Conservation (phyloP, 305 asterid species). For the Fraxinus greggii region DNA sequence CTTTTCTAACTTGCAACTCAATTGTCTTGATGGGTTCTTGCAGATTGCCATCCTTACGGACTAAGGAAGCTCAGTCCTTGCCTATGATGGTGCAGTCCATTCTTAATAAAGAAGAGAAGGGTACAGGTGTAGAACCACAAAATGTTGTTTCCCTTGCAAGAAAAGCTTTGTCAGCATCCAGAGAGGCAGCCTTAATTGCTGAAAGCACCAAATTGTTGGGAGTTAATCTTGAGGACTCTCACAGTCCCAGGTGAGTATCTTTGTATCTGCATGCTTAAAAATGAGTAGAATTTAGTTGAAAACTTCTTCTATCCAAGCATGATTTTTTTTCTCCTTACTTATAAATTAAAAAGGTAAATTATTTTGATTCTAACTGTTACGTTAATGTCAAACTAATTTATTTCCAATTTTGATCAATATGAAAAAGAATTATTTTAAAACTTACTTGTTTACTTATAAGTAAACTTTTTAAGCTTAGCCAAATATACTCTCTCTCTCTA, state of each 20-base stretch:
- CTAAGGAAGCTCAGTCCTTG: constrained; percentile 28
- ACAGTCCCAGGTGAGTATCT: constrained; percentile 42
- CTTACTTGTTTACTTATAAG: background rate
- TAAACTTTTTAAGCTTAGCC: background rate
- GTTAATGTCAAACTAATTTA: background rate
- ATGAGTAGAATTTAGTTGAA: background rate
- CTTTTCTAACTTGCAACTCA: constrained; percentile 17
- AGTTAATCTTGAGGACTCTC: constrained; percentile 34
- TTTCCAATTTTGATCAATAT: background rate
- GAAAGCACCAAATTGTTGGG: constrained; percentile 44
- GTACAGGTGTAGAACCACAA: constrained; percentile 43
- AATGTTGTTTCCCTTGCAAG: constrained; percentile 65
- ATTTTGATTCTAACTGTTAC: background rate
- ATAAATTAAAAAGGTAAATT: background rate
- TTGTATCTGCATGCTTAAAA: background rate
- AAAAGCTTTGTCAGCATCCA: constrained; percentile 75
- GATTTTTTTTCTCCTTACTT: background rate
- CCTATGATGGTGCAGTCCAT: constrained; percentile 28
- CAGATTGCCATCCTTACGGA: constrained; percentile 59
- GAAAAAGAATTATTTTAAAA: background rate
- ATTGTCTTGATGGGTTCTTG: constrained; percentile 23
- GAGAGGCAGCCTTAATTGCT: constrained; percentile 59
- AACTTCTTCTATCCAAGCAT: background rate
- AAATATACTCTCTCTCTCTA: background rate
- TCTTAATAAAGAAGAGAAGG: constrained; percentile 31